Evolutionary conservation across 2,329 filamentous ascomycete species (phyloP), one percentile per base, ranked within the genome.

Genomic region (Diaporthe humulicola): DNA sequence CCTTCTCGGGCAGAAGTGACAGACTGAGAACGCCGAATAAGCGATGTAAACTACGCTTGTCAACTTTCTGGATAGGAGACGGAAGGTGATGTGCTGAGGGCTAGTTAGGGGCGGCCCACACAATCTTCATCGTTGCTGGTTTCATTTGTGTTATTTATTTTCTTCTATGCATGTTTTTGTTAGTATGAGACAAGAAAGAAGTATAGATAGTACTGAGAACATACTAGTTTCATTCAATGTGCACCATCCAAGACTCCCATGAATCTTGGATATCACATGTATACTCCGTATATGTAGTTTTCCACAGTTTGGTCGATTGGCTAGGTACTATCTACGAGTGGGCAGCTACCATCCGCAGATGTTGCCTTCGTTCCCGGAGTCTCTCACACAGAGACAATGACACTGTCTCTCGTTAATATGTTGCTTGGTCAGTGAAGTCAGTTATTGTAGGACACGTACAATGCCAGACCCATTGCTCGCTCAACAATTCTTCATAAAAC

Each of bases 401-500:
- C 52, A 56, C 52, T 56, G 52, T 56, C 33, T 1, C 17, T 56
- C n/a, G n/a, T 56, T 33, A 30, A 56, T 56, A 3, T 30, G 52
- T 33, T 19, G 52, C 52, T 30, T 19, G 28, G 28, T 19, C 28
- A 56, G 52, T 22, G 6, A 33, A 25, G 6, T 33, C 2, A 30
- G 6, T 17, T 30, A 1, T 9, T 30, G 17, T 19, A 33, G 28
- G 28, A 33, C 3, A 56, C 52, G 15, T 56, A 56, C 25, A 56
- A 56, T 30, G 52, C 52, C 52, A 56, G 52, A 56, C 52, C 52
- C 52, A 56, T 56, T 56, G 52, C 52, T 56, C 52, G 19, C 52
- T 56, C 28, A 56, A 56, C 14, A 56, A 19, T 56, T 56, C 52
- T 25, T 56, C 25, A 56, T 56, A 56, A 3, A 7, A 15, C 52